phyloP scores from a whole-genome alignment of 176 grass and related monocot species.

The Aegilops bicornis region DNA sequence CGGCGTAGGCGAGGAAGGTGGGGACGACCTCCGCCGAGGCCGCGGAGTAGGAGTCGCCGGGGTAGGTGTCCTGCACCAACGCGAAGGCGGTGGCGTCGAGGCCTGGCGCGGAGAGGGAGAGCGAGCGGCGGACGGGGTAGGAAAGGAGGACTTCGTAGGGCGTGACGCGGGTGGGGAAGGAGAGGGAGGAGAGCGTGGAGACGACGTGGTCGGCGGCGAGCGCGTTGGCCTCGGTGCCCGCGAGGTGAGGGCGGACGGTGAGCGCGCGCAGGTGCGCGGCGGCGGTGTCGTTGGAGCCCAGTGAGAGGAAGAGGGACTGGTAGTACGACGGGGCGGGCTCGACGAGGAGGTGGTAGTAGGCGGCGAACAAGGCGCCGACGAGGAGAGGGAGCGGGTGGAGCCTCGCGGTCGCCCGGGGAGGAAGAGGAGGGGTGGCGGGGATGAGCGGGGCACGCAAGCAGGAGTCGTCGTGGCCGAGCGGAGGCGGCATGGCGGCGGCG shows the following conservation, averaged over 20 bases:
- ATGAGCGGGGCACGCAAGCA: constrained; percentile 3
- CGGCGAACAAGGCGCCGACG: constrained; percentile 30
- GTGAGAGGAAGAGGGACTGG: constrained; percentile 70
- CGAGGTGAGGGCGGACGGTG: constrained; percentile 68
- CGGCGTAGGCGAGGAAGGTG: constrained; percentile 78
- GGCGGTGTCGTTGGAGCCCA: constrained; percentile 77
- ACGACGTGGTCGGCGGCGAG: constrained; percentile 45
- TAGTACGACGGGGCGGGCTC: constrained; percentile 40
- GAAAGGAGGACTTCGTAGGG: constrained; percentile 81
- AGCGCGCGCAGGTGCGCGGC: constrained; percentile 68
- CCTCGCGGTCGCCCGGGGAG: constrained; percentile 8
- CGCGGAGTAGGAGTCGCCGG: constrained; percentile 50
- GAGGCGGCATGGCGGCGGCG: constrained; percentile 10
- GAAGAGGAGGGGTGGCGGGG: background rate
- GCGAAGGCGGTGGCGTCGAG: constrained; percentile 40
- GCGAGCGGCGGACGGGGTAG: constrained; percentile 57
- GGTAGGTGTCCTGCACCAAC: constrained; percentile 56
- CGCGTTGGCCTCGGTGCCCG: constrained; percentile 54
- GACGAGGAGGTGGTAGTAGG: constrained; percentile 29
- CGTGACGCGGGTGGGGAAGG: constrained; percentile 48
- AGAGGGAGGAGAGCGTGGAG: constrained; percentile 30
- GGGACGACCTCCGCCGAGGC: constrained; percentile 49
- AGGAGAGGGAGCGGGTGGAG: constrained; percentile 28
- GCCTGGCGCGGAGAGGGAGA: constrained; percentile 51
- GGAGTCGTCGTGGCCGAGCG: background rate